Evolutionary conservation across 2,329 filamentous ascomycete genomes (phyloP), one percentile per base, ranked within the genome.

Genomic region (Alternaria triticina): DNA sequence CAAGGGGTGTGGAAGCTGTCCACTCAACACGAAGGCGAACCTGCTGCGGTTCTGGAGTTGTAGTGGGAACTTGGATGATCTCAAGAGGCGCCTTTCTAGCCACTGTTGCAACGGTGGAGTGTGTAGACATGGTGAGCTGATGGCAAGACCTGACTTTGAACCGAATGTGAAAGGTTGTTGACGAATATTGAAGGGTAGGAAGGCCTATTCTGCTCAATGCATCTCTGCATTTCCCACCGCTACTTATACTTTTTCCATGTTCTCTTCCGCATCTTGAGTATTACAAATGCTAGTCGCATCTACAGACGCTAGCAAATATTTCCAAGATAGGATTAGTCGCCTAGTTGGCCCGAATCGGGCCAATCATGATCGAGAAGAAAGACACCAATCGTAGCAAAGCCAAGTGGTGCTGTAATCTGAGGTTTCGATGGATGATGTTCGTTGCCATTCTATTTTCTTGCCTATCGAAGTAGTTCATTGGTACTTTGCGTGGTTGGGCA

Each of bases 1-100:
- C 87, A 0, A 90, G 79, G 0, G 88, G 88, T 1, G 86, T 87
- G 1, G 87, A 88, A 3, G 87, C 84, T 2, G 86, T 88, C 86
- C 86, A 90, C 61, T 84, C 79, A 10, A 87, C 84, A 25, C 81
- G 83, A 44, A 90, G 77, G 15, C 84, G 81, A 33, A 88, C 83
- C 74, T 90, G 84, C 36, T 84, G 81, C 11, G 52, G 67, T 13
- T 45, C 61, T 1, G 80, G 79, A 13, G 62, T 59, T 5, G 76
- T 59, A 7, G 80, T 82, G 1, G 80, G 76, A 4, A 82, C 74
- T 55, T 79, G 66, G 9, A 73, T 74, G 22, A 81, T 62, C 2
- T 65, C 70, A 6, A 84, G 76, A 15, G 77, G 77, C 4, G 71
- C 72, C 43, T 80, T 79, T 47, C 78, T 28, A 4, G 71, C 77